Percentiles rank a stretch among this genome's conserved stretches.
Evolutionary conservation across 768 basidiomycete species (phyloP).

Genomic region (Stropharia rugosoannulata): DNA sequence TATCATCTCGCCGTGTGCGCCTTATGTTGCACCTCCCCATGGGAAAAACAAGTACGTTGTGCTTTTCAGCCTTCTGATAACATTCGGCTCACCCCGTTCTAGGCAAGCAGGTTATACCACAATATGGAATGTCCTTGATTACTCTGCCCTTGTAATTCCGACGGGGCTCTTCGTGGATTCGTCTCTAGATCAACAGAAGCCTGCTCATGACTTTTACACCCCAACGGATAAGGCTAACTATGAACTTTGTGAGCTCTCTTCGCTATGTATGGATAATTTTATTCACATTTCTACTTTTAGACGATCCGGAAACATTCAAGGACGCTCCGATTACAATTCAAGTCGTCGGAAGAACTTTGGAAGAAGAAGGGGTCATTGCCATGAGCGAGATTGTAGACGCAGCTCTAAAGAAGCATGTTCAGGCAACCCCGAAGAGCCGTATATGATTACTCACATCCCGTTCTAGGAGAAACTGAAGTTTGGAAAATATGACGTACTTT

Average conservation of each 20-base stretch:
- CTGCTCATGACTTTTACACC: slow-evolving; percentile 45
- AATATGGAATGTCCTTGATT: slow-evolving; percentile 73
- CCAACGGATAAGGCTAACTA: slow-evolving; percentile 47
- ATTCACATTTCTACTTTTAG: slow-evolving; percentile 28
- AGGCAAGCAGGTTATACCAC: slow-evolving; percentile 55
- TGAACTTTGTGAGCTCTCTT: slow-evolving; percentile 47
- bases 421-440: too few species aligned
- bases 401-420: neutral
- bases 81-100: neutral
- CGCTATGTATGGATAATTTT: neutral
- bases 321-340: slow-evolving; percentile 67
- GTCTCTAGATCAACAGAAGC: slow-evolving; percentile 43
- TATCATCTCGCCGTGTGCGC: slow-evolving; percentile 66
- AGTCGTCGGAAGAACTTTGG: slow-evolving; percentile 64
- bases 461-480: too few species aligned
- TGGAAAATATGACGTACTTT: too few species aligned
- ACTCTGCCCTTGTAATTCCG: slow-evolving; percentile 59
- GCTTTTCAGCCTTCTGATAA: neutral
- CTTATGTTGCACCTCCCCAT: slow-evolving; percentile 63
- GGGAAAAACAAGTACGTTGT: slow-evolving; percentile 29
- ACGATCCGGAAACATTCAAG: slow-evolving; percentile 53
- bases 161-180: slow-evolving; percentile 58
- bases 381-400: slow-evolving; percentile 67
- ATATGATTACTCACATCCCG: too few species aligned
- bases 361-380: slow-evolving; percentile 73